Conservation (phyloP, 345 rosid genomes). For the Pseudoturritis turrita region DNA sequence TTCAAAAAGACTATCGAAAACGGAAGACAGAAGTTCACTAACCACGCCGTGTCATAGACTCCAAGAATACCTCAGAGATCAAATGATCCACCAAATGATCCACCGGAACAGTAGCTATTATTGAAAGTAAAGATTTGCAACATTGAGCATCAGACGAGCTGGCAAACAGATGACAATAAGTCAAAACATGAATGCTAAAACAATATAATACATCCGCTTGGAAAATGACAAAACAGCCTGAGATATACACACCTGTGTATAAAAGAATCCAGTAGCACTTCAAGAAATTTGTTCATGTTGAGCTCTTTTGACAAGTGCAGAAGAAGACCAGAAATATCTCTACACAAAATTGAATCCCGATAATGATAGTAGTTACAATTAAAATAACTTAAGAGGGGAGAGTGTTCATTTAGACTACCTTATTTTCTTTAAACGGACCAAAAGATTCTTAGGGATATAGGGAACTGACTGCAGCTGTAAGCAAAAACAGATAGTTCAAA, state of each 20-base stretch:
- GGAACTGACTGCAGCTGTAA: slow-evolving; percentile 62
- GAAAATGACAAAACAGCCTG: slow-evolving; percentile 4
- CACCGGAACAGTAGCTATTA: slow-evolving; percentile 68
- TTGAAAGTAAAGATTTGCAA: slow-evolving; percentile 43
- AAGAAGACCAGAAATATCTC: slow-evolving; percentile 64
- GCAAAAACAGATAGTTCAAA: slow-evolving; percentile 26
- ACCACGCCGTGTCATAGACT: slow-evolving; percentile 67
- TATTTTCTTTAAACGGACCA: slow-evolving; percentile 65
- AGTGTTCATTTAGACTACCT: slow-evolving; percentile 38
- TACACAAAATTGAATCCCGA: slow-evolving; percentile 28
- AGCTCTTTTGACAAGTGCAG: slow-evolving; percentile 62
- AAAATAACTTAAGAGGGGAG: background rate
- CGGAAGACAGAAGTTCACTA: slow-evolving; percentile 11
- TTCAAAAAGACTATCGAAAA: background rate
- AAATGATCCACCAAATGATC: slow-evolving; percentile 54
- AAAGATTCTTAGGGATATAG: slow-evolving; percentile 56
- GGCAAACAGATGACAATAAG: slow-evolving; percentile 34
- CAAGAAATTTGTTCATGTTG: slow-evolving; percentile 67
- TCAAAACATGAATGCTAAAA: slow-evolving; percentile 6
- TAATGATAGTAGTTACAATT: background rate
- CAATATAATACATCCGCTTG: background rate
- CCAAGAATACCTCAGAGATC: slow-evolving; percentile 51
- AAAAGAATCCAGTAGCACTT: slow-evolving; percentile 54
- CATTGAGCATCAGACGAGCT: slow-evolving; percentile 61
- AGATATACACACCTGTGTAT: slow-evolving; percentile 57